Evolutionary conservation across 1,284 basidiomycete species (phyloP).

Genomic region (Sanguinoderma infundibulare): DNA sequence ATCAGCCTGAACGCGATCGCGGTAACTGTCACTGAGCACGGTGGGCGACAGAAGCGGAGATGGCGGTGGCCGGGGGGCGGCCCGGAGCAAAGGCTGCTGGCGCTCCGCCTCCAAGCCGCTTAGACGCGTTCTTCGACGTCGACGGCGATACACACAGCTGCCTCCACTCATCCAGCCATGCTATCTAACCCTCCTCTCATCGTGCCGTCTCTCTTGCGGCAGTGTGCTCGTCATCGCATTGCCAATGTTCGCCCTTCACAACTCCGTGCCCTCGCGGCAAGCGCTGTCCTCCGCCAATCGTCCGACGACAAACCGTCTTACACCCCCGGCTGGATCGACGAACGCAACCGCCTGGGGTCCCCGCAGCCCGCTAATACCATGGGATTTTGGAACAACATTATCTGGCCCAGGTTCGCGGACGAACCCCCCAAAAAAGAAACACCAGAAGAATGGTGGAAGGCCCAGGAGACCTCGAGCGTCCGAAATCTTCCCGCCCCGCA

Average conservation of each 20-base stretch:
- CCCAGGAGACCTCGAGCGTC: conserved; percentile 17
- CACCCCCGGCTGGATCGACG: conserved; percentile 1
- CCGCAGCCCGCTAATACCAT: neutral
- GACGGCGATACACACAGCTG: neutral
- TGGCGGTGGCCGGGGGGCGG: conserved; percentile 14
- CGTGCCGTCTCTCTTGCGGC: neutral
- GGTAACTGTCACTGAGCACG: conserved; percentile 1
- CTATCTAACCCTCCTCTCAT: conserved; percentile 5
- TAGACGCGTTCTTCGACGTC: neutral
- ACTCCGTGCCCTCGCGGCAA: conserved; percentile 4
- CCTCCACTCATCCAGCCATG: conserved; percentile 9
- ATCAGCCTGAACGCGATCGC: conserved; percentile 1
- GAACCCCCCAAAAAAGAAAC: neutral
- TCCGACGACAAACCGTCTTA: neutral
- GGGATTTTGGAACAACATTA: neutral
- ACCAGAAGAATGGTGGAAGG: conserved; percentile 27
- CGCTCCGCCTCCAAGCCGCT: neutral
- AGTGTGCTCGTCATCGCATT: conserved; percentile 4
- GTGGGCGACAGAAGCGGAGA: neutral
- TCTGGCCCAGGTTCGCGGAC: neutral
- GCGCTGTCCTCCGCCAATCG: conserved; percentile 1
- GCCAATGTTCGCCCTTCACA: neutral
- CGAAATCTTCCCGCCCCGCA: conserved; percentile 21
- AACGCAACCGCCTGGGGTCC: neutral
- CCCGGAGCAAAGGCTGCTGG: neutral